These are phyloP conservation scores for Erigeron philadelphicus DNA, from an alignment of 140 eudicot genomes.

Conservation along the genomic window DNA sequence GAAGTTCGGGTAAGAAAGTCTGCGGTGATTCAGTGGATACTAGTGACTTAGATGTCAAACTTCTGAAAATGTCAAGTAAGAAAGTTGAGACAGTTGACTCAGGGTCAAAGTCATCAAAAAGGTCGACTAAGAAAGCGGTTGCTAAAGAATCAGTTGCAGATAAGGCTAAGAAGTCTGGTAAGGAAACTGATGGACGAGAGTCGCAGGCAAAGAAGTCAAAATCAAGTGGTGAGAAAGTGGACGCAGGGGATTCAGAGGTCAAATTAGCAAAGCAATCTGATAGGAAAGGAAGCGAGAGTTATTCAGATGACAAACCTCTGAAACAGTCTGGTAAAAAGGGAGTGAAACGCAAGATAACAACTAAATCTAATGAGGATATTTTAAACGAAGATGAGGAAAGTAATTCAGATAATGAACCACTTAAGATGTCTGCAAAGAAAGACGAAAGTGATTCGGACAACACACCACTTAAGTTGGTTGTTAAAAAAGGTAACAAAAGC, in stretches of 20 bases:
- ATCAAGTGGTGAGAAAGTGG: slow-evolving; percentile 25
- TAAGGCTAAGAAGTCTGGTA: slow-evolving; percentile 14
- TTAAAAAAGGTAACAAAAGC: slow-evolving; percentile 40
- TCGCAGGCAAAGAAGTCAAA: slow-evolving; percentile 29
- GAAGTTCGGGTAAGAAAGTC: slow-evolving; percentile 22
- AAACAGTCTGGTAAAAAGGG: slow-evolving; percentile 23
- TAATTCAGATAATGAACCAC: slow-evolving; percentile 31
- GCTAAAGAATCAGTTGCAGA: neutral
- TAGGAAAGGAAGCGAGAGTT: slow-evolving; percentile 27
- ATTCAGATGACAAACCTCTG: slow-evolving; percentile 31
- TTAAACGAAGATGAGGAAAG: slow-evolving; percentile 28
- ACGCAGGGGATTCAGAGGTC: slow-evolving; percentile 27
- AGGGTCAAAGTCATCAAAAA: neutral
- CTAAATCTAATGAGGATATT: slow-evolving; percentile 3
- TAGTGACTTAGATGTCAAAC: neutral
- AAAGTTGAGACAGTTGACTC: slow-evolving; percentile 13
- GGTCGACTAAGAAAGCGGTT: neutral
- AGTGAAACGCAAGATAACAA: neutral
- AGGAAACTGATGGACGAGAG: slow-evolving; percentile 30
- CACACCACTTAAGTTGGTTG: slow-evolving; percentile 26
- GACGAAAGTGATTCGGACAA: slow-evolving; percentile 43
- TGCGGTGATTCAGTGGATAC: slow-evolving; percentile 21
- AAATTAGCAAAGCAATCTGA: slow-evolving; percentile 18
- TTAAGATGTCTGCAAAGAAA: slow-evolving; percentile 21
- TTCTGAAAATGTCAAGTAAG: neutral